Base-by-base conservation (phyloP, 1,284 basidiomycete genomes). In the Fomitopsis schrenkii region DNA sequence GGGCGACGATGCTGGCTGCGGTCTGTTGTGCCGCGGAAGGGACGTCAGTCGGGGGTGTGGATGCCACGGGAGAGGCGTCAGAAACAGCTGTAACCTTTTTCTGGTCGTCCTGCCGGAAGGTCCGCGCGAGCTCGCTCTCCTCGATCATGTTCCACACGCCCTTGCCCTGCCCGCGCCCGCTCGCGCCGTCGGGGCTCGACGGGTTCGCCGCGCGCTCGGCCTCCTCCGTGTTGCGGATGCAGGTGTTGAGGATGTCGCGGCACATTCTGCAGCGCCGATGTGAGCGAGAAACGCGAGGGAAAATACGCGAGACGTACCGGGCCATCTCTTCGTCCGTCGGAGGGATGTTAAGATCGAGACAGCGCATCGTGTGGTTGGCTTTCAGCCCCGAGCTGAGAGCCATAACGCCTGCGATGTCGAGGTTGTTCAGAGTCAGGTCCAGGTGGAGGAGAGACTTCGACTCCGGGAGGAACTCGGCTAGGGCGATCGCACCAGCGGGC, bases 391-490 rank as follows among this genome's bases (percentile, higher is more conserved):
- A 90, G 48, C 87, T 90, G 14, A 99, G 83, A 0, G 96, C 97
- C 84, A 98, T 90, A 6, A 98, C 92, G 17, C 94, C 95, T 0
- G 95, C 95, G 38, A 96, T 83, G 67, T 95, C 94, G 45, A 98
- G 80, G 5, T 81, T 77, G 72, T 96, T 96, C 68, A 83, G 77
- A 0, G 93, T 95, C 33, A 96, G 78, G 73, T 95, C 93, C 54
- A 98, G 85, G 73, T 98, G 95, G 0, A 98, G 80, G 5, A 98
- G 80, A 0, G 90, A 91, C 30, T 83, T 84, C 0, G 93, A 91
- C 72, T 98, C 95, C 0, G 95, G 95, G 3, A 98, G 82, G 78
- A 98, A 98, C 75, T 98, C 96, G 3, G 97, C 97, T 1, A 99
- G 84, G 0, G 94, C 93, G 62, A 99, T 97, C 0, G 97, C 96